Base-by-base conservation (phyloP, 179 eudicot species). In the Corrigiola litoralis region DNA sequence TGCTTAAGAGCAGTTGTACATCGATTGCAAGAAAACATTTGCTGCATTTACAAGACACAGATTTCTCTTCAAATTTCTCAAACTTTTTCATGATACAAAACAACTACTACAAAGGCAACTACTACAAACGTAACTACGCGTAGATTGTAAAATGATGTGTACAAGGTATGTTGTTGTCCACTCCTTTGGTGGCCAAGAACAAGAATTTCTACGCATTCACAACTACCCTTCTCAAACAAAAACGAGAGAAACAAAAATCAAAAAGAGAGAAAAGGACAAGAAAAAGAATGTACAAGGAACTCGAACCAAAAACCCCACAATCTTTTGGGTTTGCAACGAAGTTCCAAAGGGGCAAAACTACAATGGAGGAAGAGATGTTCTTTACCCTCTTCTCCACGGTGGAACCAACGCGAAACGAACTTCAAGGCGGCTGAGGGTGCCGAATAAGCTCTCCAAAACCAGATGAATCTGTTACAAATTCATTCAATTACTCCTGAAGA, bases 231-330 rank as follows among this genome's bases (percentile, higher is more conserved):
- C 74, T 42, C 58, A 25, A 10, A 13, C 17, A 25, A 44, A 21
- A 44, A 51, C 13, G 0, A 44, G 41, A 40, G 18, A 20, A 38
- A 62, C 5, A 13, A 37, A 21, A 10, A 47, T 21, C 56, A 62
- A 46, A 20, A 4, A 52, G 24, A 58, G 18, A 28, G 38, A 25
- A 17, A 41, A 25, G 10, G 20, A 21, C 25, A 61, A 70, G n/a
- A n/a, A n/a, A n/a, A n/a, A n/a, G n/a, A n/a, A n/a, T 75, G 65
- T 70, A 75, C 79, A 75, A 2, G 64, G 36, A 60, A 70, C 63
- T 31, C 47, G 17, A 46, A 59, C 46, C 36, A 28, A 70, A 56
- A 64, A 38, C 38, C 40, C 12, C 18, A 36, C 23, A 42, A 25
- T 23, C 11, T 37, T 41, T 29, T 18, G 58, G 52, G 61, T 28